A percentile compares a stretch with the other conserved stretches of the same genome.
phyloP scores from a whole-genome alignment of 495 filamentous ascomycete genomes.

The Tuber brumale region DNA sequence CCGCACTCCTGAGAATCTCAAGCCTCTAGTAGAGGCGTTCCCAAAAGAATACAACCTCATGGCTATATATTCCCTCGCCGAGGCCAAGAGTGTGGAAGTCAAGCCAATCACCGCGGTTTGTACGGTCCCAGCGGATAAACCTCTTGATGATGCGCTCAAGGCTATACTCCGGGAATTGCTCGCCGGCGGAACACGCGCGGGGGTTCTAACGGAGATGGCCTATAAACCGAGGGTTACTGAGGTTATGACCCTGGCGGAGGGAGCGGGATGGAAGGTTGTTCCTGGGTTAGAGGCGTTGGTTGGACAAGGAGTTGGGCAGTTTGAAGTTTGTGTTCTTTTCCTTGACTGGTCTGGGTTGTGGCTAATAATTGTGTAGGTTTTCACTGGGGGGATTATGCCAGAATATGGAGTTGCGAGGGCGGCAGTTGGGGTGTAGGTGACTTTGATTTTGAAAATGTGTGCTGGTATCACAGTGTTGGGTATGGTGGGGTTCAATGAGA shows the following conservation, averaged over 20 bases:
- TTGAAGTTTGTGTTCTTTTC: constrained; percentile 28
- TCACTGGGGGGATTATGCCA: constrained; percentile 39
- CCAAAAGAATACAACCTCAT: constrained; percentile 67
- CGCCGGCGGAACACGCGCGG: constrained; percentile 47
- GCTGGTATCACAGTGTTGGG: not conserved
- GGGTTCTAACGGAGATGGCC: constrained; percentile 87
- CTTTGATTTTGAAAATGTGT: not conserved
- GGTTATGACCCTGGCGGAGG: constrained; percentile 75
- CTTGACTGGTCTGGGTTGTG: not conserved
- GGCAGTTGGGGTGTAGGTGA: constrained; percentile 25
- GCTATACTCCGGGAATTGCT: constrained; percentile 62
- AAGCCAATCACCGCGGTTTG: constrained; percentile 69
- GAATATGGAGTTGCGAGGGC: constrained; percentile 31
- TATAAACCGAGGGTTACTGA: constrained; percentile 81
- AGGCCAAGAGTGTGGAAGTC: constrained; percentile 48
- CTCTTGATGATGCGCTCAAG: constrained; percentile 66
- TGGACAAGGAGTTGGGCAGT: constrained; percentile 53
- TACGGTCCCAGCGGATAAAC: constrained; percentile 82
- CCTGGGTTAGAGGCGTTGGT: constrained; percentile 84
- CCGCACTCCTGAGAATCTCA: constrained; percentile 61
- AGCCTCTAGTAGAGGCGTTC: constrained; percentile 64
- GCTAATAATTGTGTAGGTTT: constrained; percentile 22
- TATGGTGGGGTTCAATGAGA: not conserved
- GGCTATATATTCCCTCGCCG: constrained; percentile 52
- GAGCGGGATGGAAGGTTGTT: constrained; percentile 78